Base-by-base conservation (phyloP, 2,329 filamentous ascomycete genomes). In the Leptoxyphium fumago region DNA sequence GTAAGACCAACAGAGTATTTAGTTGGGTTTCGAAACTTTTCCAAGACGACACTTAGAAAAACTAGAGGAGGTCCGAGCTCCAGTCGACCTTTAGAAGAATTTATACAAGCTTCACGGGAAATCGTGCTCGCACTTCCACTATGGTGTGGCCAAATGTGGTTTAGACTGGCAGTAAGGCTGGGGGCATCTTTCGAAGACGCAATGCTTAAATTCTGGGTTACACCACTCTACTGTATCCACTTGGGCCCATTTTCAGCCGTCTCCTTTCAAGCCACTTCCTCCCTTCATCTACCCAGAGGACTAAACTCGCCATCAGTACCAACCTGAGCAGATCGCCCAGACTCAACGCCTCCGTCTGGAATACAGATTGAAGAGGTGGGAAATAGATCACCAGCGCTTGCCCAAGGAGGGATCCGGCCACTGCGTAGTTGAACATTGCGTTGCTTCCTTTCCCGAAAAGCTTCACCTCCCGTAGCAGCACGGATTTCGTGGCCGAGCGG, bases 341-440 rank as follows among this genome's bases (percentile, higher is more conserved):
- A 0, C 77, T 70, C 43, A 98, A 64, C 1, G 84, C 81, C 64
- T 98, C 91, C 0, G 91, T 98, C 68, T 98, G 91, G 67, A 98
- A 98, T 5, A 96, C 80, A 43, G 84, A 77, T 65, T 98, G 91
- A 54, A 98, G 68, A 67, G 87, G 88, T 9, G 91, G 91, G 50
- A 96, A 80, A 63, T 96, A 98, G 43, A 98, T 86, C 45, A 98
- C 93, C 49, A 89, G 74, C 39, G 88, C 67, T 64, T 98, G 91
- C 2, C 91, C 91, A 5, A 84, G 66, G 41, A 98, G 63, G 59
- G 83, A 89, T 18, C 91, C 79, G 8, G 82, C 74, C 2, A 98
- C 91, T 1, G 91, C 88, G 71, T 89, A 94, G 64, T 96, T 96
- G 68, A 98, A 98, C 65, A 98, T 82, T 47, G 79, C 82, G 61